Base-by-base conservation (phyloP, 495 filamentous ascomycete genomes). In the Physcia stellaris region DNA sequence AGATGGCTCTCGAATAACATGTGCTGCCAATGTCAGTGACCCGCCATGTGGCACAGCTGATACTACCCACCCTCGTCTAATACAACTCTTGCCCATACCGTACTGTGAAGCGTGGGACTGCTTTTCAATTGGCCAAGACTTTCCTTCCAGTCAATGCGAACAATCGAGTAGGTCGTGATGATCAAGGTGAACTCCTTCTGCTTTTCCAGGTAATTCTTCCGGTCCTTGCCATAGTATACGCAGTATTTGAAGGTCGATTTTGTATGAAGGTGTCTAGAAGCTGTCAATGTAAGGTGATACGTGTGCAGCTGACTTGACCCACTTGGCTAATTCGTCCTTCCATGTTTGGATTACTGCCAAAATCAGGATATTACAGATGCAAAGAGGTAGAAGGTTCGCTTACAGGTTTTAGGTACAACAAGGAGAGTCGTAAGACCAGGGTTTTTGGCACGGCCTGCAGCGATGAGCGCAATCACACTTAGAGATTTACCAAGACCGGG, bases 21-120 rank as follows among this genome's bases (percentile, higher is more conserved):
- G 63, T 2, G 59, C 64, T 68, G 27, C 7, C 4, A 9, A 22
- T 29, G 40, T 50, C 24, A 39, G 23, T 34, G 10, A 17, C 2
- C n/a, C 13, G 21, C 1, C 2, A 24, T 35, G 27, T 7, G 4
- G 6, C 12, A 38, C 21, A 24, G 23, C 16, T 18, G 16, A 23
- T 21, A 7, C 13, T 2, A 18, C 48, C 2, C 41, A 64, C 65
- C 65, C 61, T 70, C 66, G 40, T 70, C 66, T 12, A 70, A 37
- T 5, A 70, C 49, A 12, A 70, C 44, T 5, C 65, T 44, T 7
- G n/a, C 11, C 43, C 43, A 46, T 3, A 22, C 7, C 12, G 28
- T 22, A 15, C 20, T 13, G 37, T 41, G 24, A 7, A 46, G 16
- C 4, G 17, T 35, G 17, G 13, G 20, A 5, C n/a, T 13, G 17